Evolutionary conservation across 176 grass and related monocot species (phyloP).

Genomic region (Thalia dealbata): DNA sequence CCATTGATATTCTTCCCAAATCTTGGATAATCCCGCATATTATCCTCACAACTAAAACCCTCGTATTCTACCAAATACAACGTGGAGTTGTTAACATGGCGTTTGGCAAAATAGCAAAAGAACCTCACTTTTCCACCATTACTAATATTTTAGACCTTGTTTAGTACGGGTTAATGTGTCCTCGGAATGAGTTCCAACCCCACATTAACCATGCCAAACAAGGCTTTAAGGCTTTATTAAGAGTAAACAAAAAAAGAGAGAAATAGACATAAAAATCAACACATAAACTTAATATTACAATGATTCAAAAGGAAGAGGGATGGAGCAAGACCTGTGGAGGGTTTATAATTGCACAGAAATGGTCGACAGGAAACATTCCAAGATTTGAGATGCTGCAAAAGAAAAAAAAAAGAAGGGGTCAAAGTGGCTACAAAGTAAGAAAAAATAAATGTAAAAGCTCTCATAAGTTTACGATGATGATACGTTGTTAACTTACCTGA

Average conservation of each 20-base stretch:
- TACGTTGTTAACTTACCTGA: constrained; percentile 41
- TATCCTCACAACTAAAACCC: neutral
- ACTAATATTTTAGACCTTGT: no score
- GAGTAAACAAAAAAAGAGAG: no score
- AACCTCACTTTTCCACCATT: no score
- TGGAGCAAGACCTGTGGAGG: constrained; percentile 56
- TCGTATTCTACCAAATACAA: no score
- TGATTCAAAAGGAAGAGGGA: neutral
- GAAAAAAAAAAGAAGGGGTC: constrained; percentile 12
- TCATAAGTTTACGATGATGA: neutral
- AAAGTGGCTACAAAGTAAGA: constrained; percentile 5
- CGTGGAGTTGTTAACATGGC: no score
- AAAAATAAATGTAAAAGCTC: neutral
- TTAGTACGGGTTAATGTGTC: no score
- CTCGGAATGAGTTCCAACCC: no score
- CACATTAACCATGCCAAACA: no score
- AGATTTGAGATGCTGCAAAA: constrained; percentile 90
- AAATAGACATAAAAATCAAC: neutral
- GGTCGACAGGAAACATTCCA: constrained; percentile 90
- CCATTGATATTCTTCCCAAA: neutral
- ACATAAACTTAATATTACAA: neutral
- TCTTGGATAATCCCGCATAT: neutral
- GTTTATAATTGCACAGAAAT: constrained; percentile 99
- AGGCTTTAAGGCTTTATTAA: no score
- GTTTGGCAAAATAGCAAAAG: no score